phyloP scores from a whole-genome alignment of 495 filamentous ascomycete genomes.

The Talaromyces ruber region DNA sequence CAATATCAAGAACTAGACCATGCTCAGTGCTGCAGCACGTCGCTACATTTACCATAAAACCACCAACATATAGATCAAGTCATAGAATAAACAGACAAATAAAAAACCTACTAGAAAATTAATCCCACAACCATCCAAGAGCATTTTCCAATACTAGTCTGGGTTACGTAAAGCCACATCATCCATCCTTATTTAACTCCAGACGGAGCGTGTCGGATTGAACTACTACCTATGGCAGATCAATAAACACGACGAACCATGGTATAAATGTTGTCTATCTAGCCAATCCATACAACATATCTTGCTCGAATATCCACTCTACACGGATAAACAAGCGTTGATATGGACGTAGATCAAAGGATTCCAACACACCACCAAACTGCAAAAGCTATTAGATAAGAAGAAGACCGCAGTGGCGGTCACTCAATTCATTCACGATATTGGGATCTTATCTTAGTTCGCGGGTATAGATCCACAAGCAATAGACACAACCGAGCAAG shows the following conservation, averaged over 20 bases:
- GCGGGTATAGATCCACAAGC: constrained; percentile 2
- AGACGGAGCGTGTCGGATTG: constrained; percentile 22
- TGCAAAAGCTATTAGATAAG: constrained; percentile 18
- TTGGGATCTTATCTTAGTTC: constrained; percentile 19
- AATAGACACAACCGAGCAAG: neutral
- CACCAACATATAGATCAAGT: constrained; percentile 2
- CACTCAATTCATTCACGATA: constrained; percentile 19
- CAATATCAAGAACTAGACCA: neutral
- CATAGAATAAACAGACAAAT: constrained; percentile 2
- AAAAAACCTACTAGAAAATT: constrained; percentile 8
- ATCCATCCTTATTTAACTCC: constrained; percentile 21
- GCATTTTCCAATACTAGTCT: constrained; percentile 7
- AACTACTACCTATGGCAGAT: constrained; percentile 22
- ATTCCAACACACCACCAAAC: constrained; percentile 17
- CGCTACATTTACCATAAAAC: too few relatives aligned
- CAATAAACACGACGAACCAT: constrained; percentile 16
- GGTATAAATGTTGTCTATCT: constrained; percentile 17
- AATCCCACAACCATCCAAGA: neutral
- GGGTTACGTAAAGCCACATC: constrained; percentile 16
- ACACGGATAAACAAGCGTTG: neutral
- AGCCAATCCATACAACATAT: constrained; percentile 20
- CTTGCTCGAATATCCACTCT: constrained; percentile 16
- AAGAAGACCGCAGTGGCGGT: constrained; percentile 18
- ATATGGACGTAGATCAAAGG: constrained; percentile 10
- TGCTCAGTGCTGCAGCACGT: neutral